Evolutionary conservation across 257 asterid species (phyloP), one percentile per base, ranked within the genome.

Genomic region (Rauvolfia tetraphylla): DNA sequence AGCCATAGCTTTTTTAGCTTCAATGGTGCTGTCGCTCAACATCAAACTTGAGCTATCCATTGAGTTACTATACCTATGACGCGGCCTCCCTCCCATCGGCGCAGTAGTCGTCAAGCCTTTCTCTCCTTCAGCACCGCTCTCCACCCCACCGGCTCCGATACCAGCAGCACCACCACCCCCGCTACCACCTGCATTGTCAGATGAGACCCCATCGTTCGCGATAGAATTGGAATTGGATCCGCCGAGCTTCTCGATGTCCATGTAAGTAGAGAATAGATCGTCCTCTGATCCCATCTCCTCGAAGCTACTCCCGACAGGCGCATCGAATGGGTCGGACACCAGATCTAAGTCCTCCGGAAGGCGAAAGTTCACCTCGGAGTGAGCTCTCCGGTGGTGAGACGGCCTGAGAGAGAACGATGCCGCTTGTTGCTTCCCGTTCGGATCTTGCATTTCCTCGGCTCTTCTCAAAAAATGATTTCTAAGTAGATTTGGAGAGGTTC

Each of bases 271-370:
- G 80, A 95, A 91, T 63, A 95, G 86, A 87, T 95, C 96, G 36
- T 95, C 99, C 85, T 92, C 99, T 67, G 98, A 95, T 85, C 95
- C 97, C 75, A 89, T 88, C 87, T 93, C 99, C 62, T 92, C 98
- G 73, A 95, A 90, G 73, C 89, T 74, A 49, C 48, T 88, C 5
- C 90, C 92, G 0, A 81, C 85, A 2, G 92, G 87, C 11, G 81
- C 92, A 68, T 86, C 96, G 58, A 92, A 87, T 6, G 85, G 87
- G 87, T 92, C 94, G 22, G 96, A 72, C 1, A 25, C 92, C 87
- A 95, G 94, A 93, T 95, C 98, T 57, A 90, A 74, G 73, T 94
- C 93, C 83, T 92, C 96, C 66, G 97, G 97, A 22, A 95, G 84
- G 41, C 96, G 87, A 87, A 85, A 92, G 84, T 88, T 93, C 56